Evolutionary conservation across 2,329 filamentous ascomycete genomes (phyloP).

Genomic region (Verticillium dahliae): DNA sequence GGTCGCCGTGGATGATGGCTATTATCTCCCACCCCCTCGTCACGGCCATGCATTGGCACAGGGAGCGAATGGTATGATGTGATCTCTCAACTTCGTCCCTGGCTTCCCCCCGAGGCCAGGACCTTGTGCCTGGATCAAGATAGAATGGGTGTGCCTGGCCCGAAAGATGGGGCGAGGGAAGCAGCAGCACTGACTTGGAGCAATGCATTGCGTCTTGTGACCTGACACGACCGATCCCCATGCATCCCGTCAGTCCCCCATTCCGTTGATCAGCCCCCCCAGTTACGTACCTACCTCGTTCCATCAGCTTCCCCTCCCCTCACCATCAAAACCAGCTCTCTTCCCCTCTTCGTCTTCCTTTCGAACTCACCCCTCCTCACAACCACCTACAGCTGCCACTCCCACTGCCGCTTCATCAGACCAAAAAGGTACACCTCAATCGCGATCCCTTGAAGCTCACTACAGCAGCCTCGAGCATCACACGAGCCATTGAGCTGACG

Average conservation of each 20-base stretch:
- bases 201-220: neutral
- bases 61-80: neutral
- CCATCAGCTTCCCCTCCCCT: neutral
- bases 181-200: neutral
- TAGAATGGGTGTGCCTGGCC: neutral
- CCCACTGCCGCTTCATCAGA: neutral
- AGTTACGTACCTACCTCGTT: neutral
- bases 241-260: neutral
- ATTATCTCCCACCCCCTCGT: neutral
- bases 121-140: neutral
- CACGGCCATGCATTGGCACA: neutral
- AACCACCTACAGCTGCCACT: slow-evolving; percentile 10
- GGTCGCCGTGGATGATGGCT: neutral
- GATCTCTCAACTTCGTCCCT: neutral
- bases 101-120: too few species aligned
- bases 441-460: neutral
- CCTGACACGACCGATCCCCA: neutral
- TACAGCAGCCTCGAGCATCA: neutral
- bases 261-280: neutral
- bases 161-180: neutral
- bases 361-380: slow-evolving; percentile 14
- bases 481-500: neutral
- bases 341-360: neutral
- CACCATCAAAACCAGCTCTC: neutral
- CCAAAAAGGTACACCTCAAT: slow-evolving; percentile 7